phyloP scores from a whole-genome alignment of 139 green algal genomes.

The Volvox africanus region DNA sequence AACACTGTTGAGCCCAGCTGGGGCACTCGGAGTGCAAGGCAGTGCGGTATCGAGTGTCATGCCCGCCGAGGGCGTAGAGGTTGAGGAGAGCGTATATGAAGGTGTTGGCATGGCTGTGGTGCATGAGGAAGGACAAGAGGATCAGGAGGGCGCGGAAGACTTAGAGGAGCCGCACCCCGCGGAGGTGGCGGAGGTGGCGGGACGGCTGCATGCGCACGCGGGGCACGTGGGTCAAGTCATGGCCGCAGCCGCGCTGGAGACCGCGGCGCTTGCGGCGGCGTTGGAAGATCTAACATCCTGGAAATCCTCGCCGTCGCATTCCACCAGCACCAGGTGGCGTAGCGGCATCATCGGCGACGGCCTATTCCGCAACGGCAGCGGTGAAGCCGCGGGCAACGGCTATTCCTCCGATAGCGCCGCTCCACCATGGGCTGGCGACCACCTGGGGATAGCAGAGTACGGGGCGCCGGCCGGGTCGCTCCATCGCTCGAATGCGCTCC shows the following conservation, averaged over 20 bases:
- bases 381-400: neutral
- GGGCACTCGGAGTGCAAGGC: neutral
- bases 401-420: neutral
- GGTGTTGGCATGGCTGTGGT: neutral
- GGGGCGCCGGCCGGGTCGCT: no score
- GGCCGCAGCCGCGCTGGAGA: constrained; percentile 28
- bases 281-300: neutral
- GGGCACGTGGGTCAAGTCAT: constrained; percentile 23
- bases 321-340: neutral
- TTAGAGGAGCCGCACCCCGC: neutral
- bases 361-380: neutral
- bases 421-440: neutral
- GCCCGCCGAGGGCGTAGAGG: neutral
- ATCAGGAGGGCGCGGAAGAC: neutral
- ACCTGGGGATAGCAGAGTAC: no score
- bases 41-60: neutral
- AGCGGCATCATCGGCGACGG: neutral
- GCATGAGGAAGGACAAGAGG: neutral
- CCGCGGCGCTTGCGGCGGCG: constrained; percentile 39
- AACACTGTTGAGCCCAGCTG: neutral
- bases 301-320: neutral
- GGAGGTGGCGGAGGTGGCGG: constrained; percentile 11
- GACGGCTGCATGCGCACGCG: constrained; percentile 29
- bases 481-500: no score
- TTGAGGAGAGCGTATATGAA: neutral